Evolutionary conservation across 1,284 basidiomycete genomes (phyloP), one percentile per base, ranked within the genome.

Genomic region (Rhodotorula sp.): DNA sequence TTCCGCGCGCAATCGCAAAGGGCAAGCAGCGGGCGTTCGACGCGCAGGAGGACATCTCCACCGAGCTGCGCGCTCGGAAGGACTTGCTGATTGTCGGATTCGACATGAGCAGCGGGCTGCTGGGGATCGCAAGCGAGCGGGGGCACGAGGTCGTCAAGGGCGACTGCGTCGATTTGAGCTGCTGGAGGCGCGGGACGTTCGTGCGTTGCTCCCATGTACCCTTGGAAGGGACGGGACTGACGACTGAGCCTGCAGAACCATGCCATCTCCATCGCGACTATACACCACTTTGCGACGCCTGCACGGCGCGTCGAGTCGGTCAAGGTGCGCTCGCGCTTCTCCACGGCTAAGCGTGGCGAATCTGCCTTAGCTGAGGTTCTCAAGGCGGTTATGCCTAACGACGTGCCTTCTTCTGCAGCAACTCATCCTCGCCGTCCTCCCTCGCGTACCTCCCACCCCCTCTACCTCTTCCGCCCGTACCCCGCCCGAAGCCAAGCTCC

Each of bases 211-310:
- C 4, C 32, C 29, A n/a, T 34, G 0, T 50, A 0, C 44, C 22
- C 21, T 3, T 8, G 25, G 0, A 17, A 25, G 22, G 27, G 1
- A 37, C 37, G 57, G 51, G 34, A 13, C 48, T n/a, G 34, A 39
- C 27, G 37, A 13, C 57, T n/a, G n/a, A 13, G 34, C 34, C 39
- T 17, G 21, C 69, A 97, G 96, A 90, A 98, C 84, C 94, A 92
- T 79, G 91, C 90, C 1, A 94, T 97, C 67, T 96, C 94, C 2
- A 94, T 97, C 72, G 94, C 94, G 39, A 97, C 94, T 1, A 91
- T 97, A 68, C 94, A 97, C 80, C 94, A 97, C 82, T 85, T 97
- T 34, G 89, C 93, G 1, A 95, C 92, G 0, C 85, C 85, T 21
- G 85, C 86, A 67, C 86, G 94, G 46, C 85, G 94, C 44, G 85